Percentiles rank a stretch among this genome's conserved stretches.
These are phyloP conservation scores for Salix caprea DNA, from an alignment of 345 rosid species.

Conservation along the genomic window DNA sequence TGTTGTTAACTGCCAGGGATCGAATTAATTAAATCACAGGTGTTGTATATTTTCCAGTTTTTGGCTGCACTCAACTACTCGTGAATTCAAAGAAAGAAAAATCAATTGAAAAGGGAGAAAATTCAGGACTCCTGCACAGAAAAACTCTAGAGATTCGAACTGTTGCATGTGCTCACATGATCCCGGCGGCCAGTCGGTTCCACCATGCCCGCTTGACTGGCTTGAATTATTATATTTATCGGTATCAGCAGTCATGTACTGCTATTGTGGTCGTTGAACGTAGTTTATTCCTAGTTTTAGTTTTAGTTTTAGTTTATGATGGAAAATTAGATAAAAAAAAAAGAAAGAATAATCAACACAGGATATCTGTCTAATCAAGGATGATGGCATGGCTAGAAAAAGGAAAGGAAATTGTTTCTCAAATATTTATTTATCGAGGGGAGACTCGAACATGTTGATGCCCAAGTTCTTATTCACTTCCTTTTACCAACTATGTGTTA, in stretches of 20 bases:
- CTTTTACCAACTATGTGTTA: no score
- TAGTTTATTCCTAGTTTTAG: neutral
- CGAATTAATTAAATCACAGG: neutral
- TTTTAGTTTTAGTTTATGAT: neutral
- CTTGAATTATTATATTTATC: neutral
- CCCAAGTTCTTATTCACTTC: no score
- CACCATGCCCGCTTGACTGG: slow-evolving; percentile 26
- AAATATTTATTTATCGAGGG: no score
- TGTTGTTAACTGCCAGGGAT: neutral
- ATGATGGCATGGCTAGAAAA: no score
- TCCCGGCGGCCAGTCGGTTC: slow-evolving; percentile 30
- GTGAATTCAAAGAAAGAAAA: no score
- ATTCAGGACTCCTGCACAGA: neutral
- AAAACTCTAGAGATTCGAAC: neutral
- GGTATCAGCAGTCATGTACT: neutral
- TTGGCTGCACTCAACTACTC: neutral
- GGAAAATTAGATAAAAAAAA: no score
- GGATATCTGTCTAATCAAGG: neutral
- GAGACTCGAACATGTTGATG: no score
- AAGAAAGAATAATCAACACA: no score
- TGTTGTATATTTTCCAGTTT: no score
- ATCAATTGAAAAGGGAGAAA: neutral
- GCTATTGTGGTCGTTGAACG: neutral
- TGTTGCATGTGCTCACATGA: slow-evolving; percentile 50
- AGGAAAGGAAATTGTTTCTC: no score